Percentiles rank a stretch among this genome's conserved stretches.
Conservation (phyloP, 257 asterid species). For the Primulina tabacum region DNA sequence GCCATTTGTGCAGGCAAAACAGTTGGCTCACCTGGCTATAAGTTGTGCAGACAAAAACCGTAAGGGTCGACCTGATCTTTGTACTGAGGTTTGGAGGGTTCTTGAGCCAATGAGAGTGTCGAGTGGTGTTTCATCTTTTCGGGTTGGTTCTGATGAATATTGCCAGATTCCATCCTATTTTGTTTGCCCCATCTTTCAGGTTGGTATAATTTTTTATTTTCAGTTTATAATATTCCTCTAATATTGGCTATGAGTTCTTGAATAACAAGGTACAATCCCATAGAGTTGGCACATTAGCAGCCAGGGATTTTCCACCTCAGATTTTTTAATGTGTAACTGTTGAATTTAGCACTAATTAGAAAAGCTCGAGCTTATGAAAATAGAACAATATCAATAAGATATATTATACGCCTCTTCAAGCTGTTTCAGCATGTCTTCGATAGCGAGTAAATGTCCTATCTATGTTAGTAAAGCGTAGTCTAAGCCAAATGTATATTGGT, state of each 20-base stretch:
- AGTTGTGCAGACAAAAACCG: slow-evolving; percentile 54
- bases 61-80: slow-evolving; percentile 69
- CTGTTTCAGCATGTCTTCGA: neutral
- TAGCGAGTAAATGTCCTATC: neutral
- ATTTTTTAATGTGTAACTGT: neutral
- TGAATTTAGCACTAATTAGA: too few species aligned
- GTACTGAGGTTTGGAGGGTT: slow-evolving; percentile 72
- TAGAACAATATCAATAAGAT: neutral
- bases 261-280: neutral
- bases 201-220: slow-evolving; percentile 31
- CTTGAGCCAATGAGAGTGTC: slow-evolving; percentile 80
- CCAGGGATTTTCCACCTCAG: too few species aligned
- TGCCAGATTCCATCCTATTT: slow-evolving; percentile 62
- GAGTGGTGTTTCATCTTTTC: slow-evolving; percentile 55
- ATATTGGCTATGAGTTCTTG: neutral
- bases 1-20: slow-evolving; percentile 96
- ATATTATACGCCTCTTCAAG: neutral
- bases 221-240: neutral
- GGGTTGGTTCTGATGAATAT: slow-evolving; percentile 45
- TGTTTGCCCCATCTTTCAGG: slow-evolving; percentile 94
- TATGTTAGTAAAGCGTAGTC: neutral
- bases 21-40: slow-evolving; percentile 77
- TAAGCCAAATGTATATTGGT: neutral
- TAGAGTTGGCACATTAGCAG: too few species aligned
- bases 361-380: too few species aligned